Evolutionary conservation across 2,329 filamentous ascomycete species (phyloP).

Genomic region (Aureobasidium sp.): DNA sequence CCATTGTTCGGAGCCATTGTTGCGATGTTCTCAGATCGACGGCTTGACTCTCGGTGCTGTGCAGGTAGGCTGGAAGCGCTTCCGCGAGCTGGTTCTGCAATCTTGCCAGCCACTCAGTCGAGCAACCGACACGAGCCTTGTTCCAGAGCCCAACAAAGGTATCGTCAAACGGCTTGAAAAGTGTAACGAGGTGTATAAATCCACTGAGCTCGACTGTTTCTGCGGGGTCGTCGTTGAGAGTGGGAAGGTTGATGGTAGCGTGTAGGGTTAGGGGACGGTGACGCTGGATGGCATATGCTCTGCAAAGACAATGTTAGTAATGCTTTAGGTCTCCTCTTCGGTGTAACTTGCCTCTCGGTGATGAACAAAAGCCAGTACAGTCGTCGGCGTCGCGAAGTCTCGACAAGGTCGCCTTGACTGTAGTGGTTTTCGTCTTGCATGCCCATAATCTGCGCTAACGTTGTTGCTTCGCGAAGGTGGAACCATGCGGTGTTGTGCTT

Average conservation of each 20-base stretch:
- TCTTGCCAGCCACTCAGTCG: slow-evolving; percentile 40
- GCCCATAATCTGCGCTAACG: slow-evolving; percentile 51
- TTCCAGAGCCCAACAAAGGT: slow-evolving; percentile 60
- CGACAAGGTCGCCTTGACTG: slow-evolving; percentile 41
- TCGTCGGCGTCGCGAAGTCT: slow-evolving; percentile 48
- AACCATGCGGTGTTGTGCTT: slow-evolving; percentile 57
- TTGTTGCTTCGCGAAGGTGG: slow-evolving; percentile 55
- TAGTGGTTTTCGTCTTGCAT: slow-evolving; percentile 55
- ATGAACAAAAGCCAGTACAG: slow-evolving; percentile 59
- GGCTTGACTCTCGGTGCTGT: slow-evolving; percentile 58
- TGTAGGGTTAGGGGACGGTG: slow-evolving; percentile 57
- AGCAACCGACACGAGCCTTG: slow-evolving; percentile 43
- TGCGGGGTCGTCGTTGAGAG: slow-evolving; percentile 43
- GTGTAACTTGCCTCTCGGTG: slow-evolving; percentile 46
- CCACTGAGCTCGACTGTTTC: slow-evolving; percentile 51
- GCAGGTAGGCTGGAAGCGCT: slow-evolving; percentile 50
- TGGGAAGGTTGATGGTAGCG: slow-evolving; percentile 51
- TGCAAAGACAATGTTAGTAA: slow-evolving; percentile 25
- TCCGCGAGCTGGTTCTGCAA: slow-evolving; percentile 46
- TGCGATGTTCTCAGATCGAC: slow-evolving; percentile 64
- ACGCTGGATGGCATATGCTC: slow-evolving; percentile 57
- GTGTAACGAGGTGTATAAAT: slow-evolving; percentile 54
- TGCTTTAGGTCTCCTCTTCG: neutral
- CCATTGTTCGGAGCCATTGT: slow-evolving; percentile 62
- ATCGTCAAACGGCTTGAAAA: slow-evolving; percentile 58